Evolutionary conservation across 441 rosid species (phyloP).

Genomic region (Eugenia klotzschiana): DNA sequence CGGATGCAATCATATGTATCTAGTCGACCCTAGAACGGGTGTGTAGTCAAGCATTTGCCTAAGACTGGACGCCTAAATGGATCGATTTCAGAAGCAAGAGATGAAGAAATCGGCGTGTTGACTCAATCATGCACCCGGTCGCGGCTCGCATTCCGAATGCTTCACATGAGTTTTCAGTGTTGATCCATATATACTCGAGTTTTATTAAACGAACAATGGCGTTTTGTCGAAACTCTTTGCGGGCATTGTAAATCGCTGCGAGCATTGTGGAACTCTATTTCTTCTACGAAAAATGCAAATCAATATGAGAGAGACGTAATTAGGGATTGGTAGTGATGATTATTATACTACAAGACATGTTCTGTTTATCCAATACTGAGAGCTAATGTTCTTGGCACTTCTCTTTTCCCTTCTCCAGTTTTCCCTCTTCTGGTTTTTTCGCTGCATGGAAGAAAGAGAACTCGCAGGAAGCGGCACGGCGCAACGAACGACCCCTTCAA

Average conservation of each 20-base stretch:
- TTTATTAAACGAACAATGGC: fast-evolving
- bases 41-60: background rate
- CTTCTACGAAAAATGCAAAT: background rate
- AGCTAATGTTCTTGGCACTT: background rate
- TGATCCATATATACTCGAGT: background rate
- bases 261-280: background rate
- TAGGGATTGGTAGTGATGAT: background rate
- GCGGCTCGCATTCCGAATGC: background rate
- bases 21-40: background rate
- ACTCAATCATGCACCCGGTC: background rate
- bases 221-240: background rate
- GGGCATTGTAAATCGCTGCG: background rate
- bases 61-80: background rate
- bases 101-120: background rate
- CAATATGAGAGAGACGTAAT: background rate
- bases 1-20: background rate
- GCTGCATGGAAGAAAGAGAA: background rate
- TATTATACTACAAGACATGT: background rate
- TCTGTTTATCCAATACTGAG: background rate
- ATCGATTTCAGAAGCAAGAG: background rate
- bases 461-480: background rate
- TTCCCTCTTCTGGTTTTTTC: background rate
- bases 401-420: background rate
- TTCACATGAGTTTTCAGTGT: background rate
- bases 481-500: background rate